phyloP scores from a whole-genome alignment of 371 early-diverging fungal species.

The Mucor piriformis region DNA sequence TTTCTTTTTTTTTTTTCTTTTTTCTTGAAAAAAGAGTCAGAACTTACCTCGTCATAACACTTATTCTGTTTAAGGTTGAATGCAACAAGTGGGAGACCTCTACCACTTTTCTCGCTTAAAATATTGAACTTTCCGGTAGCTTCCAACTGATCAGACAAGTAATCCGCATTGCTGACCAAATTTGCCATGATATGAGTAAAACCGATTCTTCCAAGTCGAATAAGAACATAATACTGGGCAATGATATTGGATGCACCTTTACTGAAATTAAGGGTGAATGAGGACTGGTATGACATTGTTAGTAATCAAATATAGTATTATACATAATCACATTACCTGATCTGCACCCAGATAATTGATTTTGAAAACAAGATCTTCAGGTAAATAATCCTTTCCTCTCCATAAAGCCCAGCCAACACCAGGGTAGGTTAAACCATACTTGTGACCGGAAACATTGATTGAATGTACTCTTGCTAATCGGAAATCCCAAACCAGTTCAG shows the following conservation, averaged over 20 bases:
- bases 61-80: slow-evolving; percentile 48
- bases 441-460: slow-evolving; percentile 79
- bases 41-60: slow-evolving; percentile 36
- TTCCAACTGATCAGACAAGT: slow-evolving; percentile 54
- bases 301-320: not conserved
- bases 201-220: slow-evolving; percentile 66
- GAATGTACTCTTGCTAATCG: slow-evolving; percentile 62
- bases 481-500: slow-evolving; percentile 77
- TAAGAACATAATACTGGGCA: slow-evolving; percentile 72
- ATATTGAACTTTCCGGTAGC: slow-evolving; percentile 64
- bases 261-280: slow-evolving; percentile 76
- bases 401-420: slow-evolving; percentile 77
- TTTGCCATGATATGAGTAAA: slow-evolving; percentile 64
- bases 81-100: slow-evolving; percentile 72
- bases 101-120: slow-evolving; percentile 44
- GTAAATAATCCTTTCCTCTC: slow-evolving; percentile 61
- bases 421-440: slow-evolving; percentile 75
- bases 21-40: not conserved
- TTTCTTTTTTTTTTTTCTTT: not conserved
- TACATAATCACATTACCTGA: slow-evolving; percentile 41
- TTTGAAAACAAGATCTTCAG: slow-evolving; percentile 68
- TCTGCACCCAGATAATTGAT: slow-evolving; percentile 67
- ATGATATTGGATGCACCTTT: slow-evolving; percentile 67
- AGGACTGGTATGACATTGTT: slow-evolving; percentile 29
- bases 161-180: slow-evolving; percentile 45